These are phyloP conservation scores for Esteya vermicola DNA, from an alignment of 2,329 filamentous ascomycete species.

Conservation along the genomic window DNA sequence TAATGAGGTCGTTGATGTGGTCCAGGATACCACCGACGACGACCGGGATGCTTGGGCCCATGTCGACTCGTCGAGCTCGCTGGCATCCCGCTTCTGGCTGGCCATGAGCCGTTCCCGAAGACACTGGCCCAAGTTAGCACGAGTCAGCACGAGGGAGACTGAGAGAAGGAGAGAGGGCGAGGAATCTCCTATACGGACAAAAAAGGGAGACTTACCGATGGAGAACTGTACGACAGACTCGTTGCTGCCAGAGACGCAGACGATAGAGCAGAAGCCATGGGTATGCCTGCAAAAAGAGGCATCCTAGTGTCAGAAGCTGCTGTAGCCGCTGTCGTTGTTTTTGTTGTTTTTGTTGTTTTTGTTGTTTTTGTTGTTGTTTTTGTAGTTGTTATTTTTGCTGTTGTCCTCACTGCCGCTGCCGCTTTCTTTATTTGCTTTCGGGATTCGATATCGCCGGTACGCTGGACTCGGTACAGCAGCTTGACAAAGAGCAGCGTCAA, in stretches of 20 bases:
- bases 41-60: not conserved
- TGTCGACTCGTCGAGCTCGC: not conserved
- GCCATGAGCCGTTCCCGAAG: not conserved
- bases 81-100: not conserved
- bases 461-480: slow-evolving; percentile 8
- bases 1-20: too few relatives aligned
- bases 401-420: too few relatives aligned
- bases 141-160: not conserved
- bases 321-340: too few relatives aligned
- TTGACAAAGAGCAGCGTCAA: slow-evolving; percentile 7
- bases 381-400: too few relatives aligned
- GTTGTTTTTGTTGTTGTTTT: too few relatives aligned
- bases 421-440: not conserved
- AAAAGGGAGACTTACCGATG: not conserved
- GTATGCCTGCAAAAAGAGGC: too few relatives aligned
- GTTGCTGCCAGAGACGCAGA: too few relatives aligned
- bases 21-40: not conserved
- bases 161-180: not conserved
- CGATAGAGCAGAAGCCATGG: too few relatives aligned
- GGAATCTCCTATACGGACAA: too few relatives aligned
- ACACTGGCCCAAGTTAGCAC: not conserved
- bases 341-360: too few relatives aligned
- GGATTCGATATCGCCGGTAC: not conserved
- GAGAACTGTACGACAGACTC: slow-evolving; percentile 1
- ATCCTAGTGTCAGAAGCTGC: too few relatives aligned